Evolutionary conservation across 108 stramenopile species (phyloP), one percentile per base, ranked within the genome.

Genomic region (Skeletonema costatum): DNA sequence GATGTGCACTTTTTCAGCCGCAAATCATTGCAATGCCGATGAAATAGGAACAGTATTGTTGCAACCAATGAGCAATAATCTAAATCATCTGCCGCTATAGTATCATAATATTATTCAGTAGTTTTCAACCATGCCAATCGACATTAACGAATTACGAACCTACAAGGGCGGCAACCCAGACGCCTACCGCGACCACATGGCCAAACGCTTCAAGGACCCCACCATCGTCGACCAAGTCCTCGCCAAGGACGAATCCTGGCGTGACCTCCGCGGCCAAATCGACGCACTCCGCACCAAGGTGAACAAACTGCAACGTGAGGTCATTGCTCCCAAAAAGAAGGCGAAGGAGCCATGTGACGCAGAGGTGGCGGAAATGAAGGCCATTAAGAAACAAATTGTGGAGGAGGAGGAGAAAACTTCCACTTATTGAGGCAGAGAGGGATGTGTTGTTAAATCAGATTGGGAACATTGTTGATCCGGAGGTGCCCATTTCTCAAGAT

Each of bases 391-490:
- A 13, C 30, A 84, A n/a, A 95, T 98, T 73, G 85, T 85, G 77
- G 87, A 87, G 51, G 83, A 78, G 74, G 94, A 98, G 73, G 81
- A 68, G 25, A 35, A 35, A 73, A 60, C 60, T 93, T 64, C 94
- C 93, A 36, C 68, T 72, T 0, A 58, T 90, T 41, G 94, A 79
- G 44, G 86, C 64, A 8, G 73, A 86, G 73, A 70, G 91, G 44
- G 94, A 96, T 60, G 69, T 71, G 32, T 86, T 99, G 16, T 73
- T 99, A 53, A 87, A 85, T 56, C 76, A 81, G 30, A 95, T 99
- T 76, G 99, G 98, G 5, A 99, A 99, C 89, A 82, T 97, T 53
- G 98, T 99, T 41, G 98, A 97, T 76, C 88, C 93, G 8, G 92
- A 96, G 66, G 99, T 99, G 39, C 98, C 98, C 60, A 92, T 97